Base-by-base conservation (phyloP, 163 green algal species). In the Chloromonas sp. region DNA sequence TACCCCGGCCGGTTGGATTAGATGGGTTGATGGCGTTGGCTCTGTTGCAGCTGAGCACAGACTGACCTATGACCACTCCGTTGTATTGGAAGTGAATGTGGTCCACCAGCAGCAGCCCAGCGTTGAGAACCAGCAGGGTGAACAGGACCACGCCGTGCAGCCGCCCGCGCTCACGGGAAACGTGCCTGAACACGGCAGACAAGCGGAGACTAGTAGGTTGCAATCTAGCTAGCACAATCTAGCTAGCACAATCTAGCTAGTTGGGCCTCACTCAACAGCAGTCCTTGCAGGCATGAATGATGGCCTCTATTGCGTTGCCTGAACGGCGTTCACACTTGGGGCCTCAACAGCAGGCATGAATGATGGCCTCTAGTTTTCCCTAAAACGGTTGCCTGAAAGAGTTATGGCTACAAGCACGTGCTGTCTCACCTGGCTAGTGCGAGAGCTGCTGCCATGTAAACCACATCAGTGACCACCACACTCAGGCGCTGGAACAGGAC, bases 11-110 rank as follows among this genome's bases (percentile, higher is more conserved):
- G 36, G 36, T 36, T 36, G 36, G 36, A 36, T 36, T 36, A 36
- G 36, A 36, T 36, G 36, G 36, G 36, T 36, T 36, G 36, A 36
- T 36, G 36, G 36, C 36, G 36, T 36, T 36, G 36, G 36, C 36
- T 36, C 36, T 36, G 36, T 36, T 36, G 36, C 36, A 36, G 36
- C 36, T 36, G 36, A 36, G 36, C 36, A 2, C 1, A 11, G 76
- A 82, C 90, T 76, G 76, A 97, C 95, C 97, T 58, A 99, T 86
- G 74, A 99, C 90, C 5, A 98, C 71, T 58, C 97, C 95, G 89
- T 99, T 99, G 94, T 99, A 99, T 91, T 99, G 97, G 83, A 99
- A 99, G 88, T 99, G 97, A 14, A 99, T 93, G 93, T 99, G 96
- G 88, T 99, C 97, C 80, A 99, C 95, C 82, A 99, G 91, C 15